These are phyloP conservation scores for Starmerella sirachaensis DNA, from an alignment of 805 yeast genomes.

Conservation along the genomic window DNA sequence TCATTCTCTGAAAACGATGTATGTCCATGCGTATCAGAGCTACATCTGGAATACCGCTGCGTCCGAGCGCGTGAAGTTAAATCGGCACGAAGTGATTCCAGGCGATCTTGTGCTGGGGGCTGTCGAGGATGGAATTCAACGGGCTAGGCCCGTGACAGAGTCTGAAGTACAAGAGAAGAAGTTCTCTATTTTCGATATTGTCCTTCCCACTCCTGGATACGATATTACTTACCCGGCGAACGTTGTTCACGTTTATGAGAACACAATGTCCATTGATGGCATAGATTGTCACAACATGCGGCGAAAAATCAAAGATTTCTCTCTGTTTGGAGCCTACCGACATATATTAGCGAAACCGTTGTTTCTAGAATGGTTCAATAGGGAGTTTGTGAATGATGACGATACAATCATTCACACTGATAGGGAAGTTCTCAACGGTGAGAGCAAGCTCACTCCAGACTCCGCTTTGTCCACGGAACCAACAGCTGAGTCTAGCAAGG, in stretches of 20 bases:
- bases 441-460: conserved; percentile 12
- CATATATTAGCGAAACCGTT: conserved; percentile 54
- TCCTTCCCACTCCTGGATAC: conserved; percentile 93
- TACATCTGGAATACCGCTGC: conserved; percentile 87
- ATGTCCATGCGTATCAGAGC: conserved; percentile 95
- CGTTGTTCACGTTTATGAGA: conserved; percentile 49
- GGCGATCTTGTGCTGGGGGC: conserved; percentile 25
- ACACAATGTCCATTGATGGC: conserved; percentile 63
- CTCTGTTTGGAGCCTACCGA: conserved; percentile 85
- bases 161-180: conserved; percentile 52
- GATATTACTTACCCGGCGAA: conserved; percentile 79
- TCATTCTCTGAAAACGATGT: conserved; percentile 82
- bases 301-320: conserved; percentile 75
- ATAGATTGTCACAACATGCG: conserved; percentile 79
- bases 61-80: conserved; percentile 57
- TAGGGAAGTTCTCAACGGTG: conserved; percentile 38
- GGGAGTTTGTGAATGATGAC: conserved; percentile 49
- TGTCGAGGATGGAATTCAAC: conserved; percentile 37
- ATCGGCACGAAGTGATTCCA: conserved; percentile 27
- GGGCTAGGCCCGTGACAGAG: conserved; percentile 64
- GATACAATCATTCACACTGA: conserved; percentile 75
- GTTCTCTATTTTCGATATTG: conserved; percentile 67
- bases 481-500: conserved; percentile 26
- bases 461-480: background rate
- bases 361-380: conserved; percentile 47